Percentiles rank a stretch among this genome's conserved stretches.
Evolutionary conservation across 1,284 basidiomycete species (phyloP).

Genomic region (Apiotrichum laibachii): DNA sequence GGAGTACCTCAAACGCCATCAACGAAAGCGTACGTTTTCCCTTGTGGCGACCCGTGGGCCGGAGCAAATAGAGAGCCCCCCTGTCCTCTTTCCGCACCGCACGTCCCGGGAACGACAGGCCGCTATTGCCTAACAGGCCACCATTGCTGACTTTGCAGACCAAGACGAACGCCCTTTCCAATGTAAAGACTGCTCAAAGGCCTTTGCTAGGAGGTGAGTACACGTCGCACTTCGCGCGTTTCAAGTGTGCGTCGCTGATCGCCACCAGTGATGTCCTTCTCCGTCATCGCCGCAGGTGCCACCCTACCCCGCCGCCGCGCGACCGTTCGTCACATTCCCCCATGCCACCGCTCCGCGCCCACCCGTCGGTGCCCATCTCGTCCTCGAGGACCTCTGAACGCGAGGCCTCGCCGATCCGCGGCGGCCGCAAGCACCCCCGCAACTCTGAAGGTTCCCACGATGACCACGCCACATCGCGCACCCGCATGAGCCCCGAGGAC

Average conservation of each 20-base stretch:
- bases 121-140: not conserved
- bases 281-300: conserved; percentile 51
- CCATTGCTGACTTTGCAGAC: conserved; percentile 34
- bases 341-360: conserved; percentile 31
- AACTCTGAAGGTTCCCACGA: conserved; percentile 8
- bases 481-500: conserved; percentile 19
- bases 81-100: not conserved
- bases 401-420: conserved; percentile 33
- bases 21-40: conserved; percentile 48
- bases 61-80: not conserved
- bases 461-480: conserved; percentile 10
- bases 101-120: not conserved
- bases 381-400: conserved; percentile 42
- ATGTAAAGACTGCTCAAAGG: conserved; percentile 51
- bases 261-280: conserved; percentile 50
- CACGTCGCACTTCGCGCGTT: not conserved
- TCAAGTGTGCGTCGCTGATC: conserved; percentile 2
- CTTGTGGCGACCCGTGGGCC: not conserved
- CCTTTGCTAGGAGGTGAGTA: conserved; percentile 50
- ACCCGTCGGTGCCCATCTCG: conserved; percentile 44
- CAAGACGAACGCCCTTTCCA: conserved; percentile 51
- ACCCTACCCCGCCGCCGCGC: conserved; percentile 47
- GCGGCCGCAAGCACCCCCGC: conserved; percentile 33
- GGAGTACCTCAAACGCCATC: conserved; percentile 52
- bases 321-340: conserved; percentile 44